Evolutionary conservation across 2,329 filamentous ascomycete species (phyloP).

Genomic region (Trichoderma arundinaceum): DNA sequence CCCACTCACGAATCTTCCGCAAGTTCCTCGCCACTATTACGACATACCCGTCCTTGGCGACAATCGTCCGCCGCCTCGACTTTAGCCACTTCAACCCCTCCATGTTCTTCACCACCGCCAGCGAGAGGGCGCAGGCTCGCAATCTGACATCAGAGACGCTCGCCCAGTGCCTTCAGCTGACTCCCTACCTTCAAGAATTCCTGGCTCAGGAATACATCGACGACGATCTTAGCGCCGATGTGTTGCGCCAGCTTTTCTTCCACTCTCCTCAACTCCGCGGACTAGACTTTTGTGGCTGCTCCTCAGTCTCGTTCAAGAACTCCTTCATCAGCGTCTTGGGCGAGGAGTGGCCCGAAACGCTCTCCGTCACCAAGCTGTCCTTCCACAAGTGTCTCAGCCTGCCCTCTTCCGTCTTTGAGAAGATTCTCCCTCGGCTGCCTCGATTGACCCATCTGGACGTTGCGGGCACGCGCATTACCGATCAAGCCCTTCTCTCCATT

Average conservation of each 20-base stretch:
- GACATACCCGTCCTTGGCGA: conserved; percentile 70
- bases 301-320: conserved; percentile 68
- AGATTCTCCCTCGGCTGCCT: conserved; percentile 71
- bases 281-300: conserved; percentile 79
- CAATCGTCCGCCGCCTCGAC: conserved; percentile 77
- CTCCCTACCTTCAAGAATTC: conserved; percentile 77
- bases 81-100: conserved; percentile 87
- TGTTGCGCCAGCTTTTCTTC: conserved; percentile 73
- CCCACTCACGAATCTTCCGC: conserved; percentile 81
- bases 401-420: conserved; percentile 69
- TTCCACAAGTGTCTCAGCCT: conserved; percentile 80
- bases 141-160: conserved; percentile 79
- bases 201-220: conserved; percentile 82
- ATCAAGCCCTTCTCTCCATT: conserved; percentile 71
- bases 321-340: conserved; percentile 65
- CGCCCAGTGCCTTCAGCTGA: conserved; percentile 71
- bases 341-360: conserved; percentile 56
- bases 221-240: conserved; percentile 71
- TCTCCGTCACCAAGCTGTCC: conserved; percentile 70
- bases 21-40: conserved; percentile 76
- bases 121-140: conserved; percentile 74
- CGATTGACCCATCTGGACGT: conserved; percentile 78
- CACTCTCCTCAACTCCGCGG: conserved; percentile 68
- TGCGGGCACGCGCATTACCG: conserved; percentile 77
- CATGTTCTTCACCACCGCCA: conserved; percentile 74